Evolutionary conservation across 441 rosid genomes (phyloP).

Genomic region (Eutrema salsugineum): DNA sequence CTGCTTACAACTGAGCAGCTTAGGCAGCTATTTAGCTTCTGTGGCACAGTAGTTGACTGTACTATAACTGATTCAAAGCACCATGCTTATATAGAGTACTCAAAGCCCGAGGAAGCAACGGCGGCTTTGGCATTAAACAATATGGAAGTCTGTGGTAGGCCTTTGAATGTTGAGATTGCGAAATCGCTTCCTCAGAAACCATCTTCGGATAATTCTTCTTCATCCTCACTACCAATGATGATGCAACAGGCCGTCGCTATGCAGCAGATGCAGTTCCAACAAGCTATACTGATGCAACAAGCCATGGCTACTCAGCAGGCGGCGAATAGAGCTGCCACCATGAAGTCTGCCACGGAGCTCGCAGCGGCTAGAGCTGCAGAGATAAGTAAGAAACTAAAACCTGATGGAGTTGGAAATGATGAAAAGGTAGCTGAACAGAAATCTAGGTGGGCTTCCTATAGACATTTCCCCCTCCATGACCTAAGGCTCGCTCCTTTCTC

Average conservation of each 20-base stretch:
- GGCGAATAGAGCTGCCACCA: conserved; percentile 90
- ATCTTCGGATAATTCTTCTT: conserved; percentile 50
- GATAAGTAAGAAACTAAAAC: conserved; percentile 87
- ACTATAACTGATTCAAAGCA: conserved; percentile 86
- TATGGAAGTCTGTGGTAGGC: conserved; percentile 95
- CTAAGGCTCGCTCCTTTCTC: not conserved
- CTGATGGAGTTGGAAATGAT: conserved; percentile 69
- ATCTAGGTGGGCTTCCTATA: conserved; percentile 48
- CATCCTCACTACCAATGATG: conserved; percentile 93
- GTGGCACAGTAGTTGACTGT: conserved; percentile 91
- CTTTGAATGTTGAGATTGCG: conserved; percentile 95
- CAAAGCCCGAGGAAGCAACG: conserved; percentile 90
- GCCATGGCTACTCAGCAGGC: conserved; percentile 97
- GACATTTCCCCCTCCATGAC: not conserved
- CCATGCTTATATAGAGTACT: conserved; percentile 88
- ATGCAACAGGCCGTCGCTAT: conserved; percentile 99
- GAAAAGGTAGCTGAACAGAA: conserved; percentile 60
- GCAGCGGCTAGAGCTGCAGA: conserved; percentile 99
- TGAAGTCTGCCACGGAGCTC: conserved; percentile 98
- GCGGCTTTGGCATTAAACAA: conserved; percentile 92
- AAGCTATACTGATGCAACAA: conserved; percentile 98
- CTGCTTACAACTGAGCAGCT: conserved; percentile 91
- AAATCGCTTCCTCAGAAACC: conserved; percentile 89
- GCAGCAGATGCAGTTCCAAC: conserved; percentile 99
- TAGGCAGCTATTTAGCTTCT: conserved; percentile 90